These are phyloP conservation scores for Galeopsis tetrahit DNA, from an alignment of 257 asterid species.

Conservation along the genomic window DNA sequence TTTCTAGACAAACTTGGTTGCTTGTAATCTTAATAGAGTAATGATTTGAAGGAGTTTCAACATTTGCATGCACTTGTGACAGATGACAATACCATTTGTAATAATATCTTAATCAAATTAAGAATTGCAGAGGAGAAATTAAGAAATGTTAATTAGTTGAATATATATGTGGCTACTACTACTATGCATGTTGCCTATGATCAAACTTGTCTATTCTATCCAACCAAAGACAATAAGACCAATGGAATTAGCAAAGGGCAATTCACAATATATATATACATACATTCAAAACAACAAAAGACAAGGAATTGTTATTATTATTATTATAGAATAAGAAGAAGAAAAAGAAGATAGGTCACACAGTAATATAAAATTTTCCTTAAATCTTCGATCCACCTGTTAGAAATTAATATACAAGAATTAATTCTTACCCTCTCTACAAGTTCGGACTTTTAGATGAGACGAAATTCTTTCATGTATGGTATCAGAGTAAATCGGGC, in stretches of 20 bases:
- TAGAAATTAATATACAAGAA: too few species aligned
- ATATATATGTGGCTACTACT: background rate
- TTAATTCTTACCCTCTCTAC: too few species aligned
- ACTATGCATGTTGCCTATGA: background rate
- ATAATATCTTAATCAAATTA: conserved; percentile 8
- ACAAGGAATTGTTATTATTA: too few species aligned
- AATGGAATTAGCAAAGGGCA: conserved; percentile 19
- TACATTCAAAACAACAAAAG: background rate
- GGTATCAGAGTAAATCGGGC: too few species aligned
- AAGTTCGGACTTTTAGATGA: too few species aligned
- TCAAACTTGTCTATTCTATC: conserved; percentile 24
- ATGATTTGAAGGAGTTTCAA: background rate
- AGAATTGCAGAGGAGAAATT: conserved; percentile 1
- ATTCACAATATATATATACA: background rate
- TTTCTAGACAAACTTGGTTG: conserved; percentile 7
- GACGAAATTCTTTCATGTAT: too few species aligned
- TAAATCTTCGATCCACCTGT: too few species aligned
- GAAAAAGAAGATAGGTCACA: too few species aligned
- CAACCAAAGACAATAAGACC: conserved; percentile 15
- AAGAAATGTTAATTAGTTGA: background rate
- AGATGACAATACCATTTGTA: background rate
- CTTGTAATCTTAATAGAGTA: conserved; percentile 8
- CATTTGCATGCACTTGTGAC: background rate
- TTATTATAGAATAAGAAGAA: too few species aligned
- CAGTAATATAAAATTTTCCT: too few species aligned